Evolutionary conservation across 129 eudicot species (phyloP).

Genomic region (Gnaphalium uliginosum): DNA sequence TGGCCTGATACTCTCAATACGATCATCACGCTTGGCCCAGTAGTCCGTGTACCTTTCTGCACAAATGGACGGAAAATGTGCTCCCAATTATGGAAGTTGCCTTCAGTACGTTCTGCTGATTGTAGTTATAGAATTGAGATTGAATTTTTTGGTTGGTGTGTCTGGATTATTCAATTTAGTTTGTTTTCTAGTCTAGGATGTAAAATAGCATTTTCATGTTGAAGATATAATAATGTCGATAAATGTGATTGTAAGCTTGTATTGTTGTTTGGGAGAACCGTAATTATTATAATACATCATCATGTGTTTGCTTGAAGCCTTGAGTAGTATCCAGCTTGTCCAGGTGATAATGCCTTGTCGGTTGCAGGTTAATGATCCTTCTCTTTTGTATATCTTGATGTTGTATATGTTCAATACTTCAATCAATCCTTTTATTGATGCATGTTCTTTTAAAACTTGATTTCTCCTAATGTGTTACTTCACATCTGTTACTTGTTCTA

Average conservation of each 20-base stretch:
- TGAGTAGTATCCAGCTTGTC: neutral
- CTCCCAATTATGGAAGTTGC: slow-evolving; percentile 10
- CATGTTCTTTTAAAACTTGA: neutral
- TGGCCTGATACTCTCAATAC: slow-evolving; percentile 17
- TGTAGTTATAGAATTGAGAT: slow-evolving; percentile 1
- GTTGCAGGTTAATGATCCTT: neutral
- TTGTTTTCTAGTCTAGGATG: slow-evolving; percentile 23
- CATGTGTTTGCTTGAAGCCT: slow-evolving; percentile 16
- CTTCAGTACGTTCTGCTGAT: slow-evolving; percentile 1
- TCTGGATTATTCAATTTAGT: slow-evolving; percentile 3
- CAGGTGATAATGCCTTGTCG: neutral
- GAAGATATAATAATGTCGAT: slow-evolving; percentile 21
- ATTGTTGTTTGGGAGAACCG: slow-evolving; percentile 7
- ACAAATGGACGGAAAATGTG: slow-evolving; percentile 18
- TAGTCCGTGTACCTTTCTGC: slow-evolving; percentile 23
- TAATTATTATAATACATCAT: slow-evolving; percentile 17
- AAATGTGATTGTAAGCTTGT: slow-evolving; percentile 9
- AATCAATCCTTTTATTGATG: neutral
- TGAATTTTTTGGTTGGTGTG: slow-evolving; percentile 14
- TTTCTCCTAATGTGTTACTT: neutral
- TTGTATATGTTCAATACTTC: slow-evolving; percentile 3
- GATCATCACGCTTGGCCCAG: slow-evolving; percentile 7
- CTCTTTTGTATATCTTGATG: neutral
- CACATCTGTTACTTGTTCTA: neutral
- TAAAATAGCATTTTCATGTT: slow-evolving; percentile 19